Evolutionary conservation across 208 protist genomes (phyloP).

Genomic region (Leishmania turanica): DNA sequence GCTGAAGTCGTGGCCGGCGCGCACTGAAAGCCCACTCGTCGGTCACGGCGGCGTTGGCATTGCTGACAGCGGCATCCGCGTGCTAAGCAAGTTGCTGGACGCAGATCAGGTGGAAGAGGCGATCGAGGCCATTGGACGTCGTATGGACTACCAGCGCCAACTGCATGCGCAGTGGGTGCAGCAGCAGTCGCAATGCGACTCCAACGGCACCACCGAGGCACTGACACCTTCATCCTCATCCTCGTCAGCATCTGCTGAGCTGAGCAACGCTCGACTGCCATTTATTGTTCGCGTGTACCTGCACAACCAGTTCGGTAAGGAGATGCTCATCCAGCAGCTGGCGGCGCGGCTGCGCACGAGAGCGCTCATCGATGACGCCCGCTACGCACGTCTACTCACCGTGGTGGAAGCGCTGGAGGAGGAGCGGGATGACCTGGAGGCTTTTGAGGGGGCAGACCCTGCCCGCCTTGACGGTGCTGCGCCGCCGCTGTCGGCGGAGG

Average conservation of each 20-base stretch:
- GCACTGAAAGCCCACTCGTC: background rate
- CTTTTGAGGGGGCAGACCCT: background rate
- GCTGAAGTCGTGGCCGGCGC: slow-evolving; percentile 7
- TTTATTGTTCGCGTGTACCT: slow-evolving; percentile 73
- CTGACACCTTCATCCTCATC: background rate
- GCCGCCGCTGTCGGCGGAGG: slow-evolving; percentile 16
- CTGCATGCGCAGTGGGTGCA: slow-evolving; percentile 19
- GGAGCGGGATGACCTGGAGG: slow-evolving; percentile 6
- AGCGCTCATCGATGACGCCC: slow-evolving; percentile 56
- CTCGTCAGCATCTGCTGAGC: background rate
- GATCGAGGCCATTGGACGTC: slow-evolving; percentile 66
- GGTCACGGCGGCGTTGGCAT: background rate
- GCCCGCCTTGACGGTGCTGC: background rate
- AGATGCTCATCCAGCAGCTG: slow-evolving; percentile 65
- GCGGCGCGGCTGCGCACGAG: slow-evolving; percentile 53
- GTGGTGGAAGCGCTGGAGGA: slow-evolving; percentile 44
- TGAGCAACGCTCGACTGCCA: slow-evolving; percentile 24
- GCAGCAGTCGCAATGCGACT: background rate
- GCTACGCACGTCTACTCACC: slow-evolving; percentile 47
- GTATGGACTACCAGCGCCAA: slow-evolving; percentile 55
- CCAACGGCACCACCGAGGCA: background rate
- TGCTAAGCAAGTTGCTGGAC: slow-evolving; percentile 70
- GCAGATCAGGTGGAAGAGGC: slow-evolving; percentile 62
- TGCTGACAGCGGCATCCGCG: slow-evolving; percentile 27
- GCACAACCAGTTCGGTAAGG: slow-evolving; percentile 88